phyloP scores from a whole-genome alignment of 129 eudicot species.

The Silybum marianum region DNA sequence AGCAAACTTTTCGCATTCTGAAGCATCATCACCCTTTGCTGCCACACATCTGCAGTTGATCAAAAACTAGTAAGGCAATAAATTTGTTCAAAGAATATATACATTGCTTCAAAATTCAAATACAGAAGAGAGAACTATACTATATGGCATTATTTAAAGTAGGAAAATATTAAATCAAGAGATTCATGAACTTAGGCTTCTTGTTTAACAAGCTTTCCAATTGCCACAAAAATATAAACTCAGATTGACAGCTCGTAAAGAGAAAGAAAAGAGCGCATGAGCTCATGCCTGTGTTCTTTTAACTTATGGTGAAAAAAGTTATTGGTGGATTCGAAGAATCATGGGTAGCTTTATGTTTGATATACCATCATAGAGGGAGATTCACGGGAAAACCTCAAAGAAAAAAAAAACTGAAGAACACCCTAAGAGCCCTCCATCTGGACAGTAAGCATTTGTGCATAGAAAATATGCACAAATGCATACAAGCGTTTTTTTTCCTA shows the following conservation, averaged over 20 bases:
- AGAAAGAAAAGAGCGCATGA: not conserved
- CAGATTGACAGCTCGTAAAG: not conserved
- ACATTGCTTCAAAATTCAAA: not conserved
- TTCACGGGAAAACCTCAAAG: too few relatives aligned
- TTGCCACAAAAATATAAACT: too few relatives aligned
- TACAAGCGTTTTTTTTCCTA: too few relatives aligned
- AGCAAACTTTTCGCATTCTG: slow-evolving; percentile 42
- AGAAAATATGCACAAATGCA: too few relatives aligned
- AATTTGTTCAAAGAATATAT: not conserved
- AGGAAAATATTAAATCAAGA: not conserved
- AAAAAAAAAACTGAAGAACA: too few relatives aligned
- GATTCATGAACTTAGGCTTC: too few relatives aligned
- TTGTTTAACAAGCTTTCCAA: too few relatives aligned
- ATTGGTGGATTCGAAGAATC: not conserved
- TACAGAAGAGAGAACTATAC: not conserved
- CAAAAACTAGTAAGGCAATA: not conserved
- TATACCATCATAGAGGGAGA: not conserved
- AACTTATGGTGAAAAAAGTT: not conserved
- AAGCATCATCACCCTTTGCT: slow-evolving; percentile 45
- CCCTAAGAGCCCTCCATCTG: too few relatives aligned
- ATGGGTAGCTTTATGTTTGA: not conserved
- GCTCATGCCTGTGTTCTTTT: not conserved
- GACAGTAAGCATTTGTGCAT: too few relatives aligned
- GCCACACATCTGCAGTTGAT: slow-evolving; percentile 38
- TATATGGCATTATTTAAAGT: not conserved